Percentiles rank a stretch among this genome's conserved stretches.
Conservation (phyloP, 345 rosid species). For the Arabidopsis suecica region DNA sequence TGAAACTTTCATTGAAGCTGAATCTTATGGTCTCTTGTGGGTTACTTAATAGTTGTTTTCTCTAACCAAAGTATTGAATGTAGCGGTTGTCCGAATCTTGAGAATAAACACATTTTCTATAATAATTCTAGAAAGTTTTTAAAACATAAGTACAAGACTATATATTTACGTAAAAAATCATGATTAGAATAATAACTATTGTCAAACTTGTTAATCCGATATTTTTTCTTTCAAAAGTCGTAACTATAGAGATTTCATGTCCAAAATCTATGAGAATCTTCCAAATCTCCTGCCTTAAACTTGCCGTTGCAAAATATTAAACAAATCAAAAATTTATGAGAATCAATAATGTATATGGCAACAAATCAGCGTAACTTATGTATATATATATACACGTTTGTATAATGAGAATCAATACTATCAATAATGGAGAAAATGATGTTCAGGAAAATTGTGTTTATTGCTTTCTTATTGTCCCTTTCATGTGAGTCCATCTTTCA, state of each 20-base stretch:
- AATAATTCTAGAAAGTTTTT: not conserved
- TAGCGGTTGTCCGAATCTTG: not conserved
- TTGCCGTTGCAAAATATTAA: not conserved
- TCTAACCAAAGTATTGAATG: no score
- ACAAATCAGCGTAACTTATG: slow-evolving; percentile 5
- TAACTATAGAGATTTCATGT: not conserved
- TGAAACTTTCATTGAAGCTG: no score
- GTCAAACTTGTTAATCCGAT: not conserved
- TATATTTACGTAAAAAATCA: not conserved
- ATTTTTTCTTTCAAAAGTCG: not conserved
- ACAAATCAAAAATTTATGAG: not conserved
- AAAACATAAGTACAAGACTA: not conserved
- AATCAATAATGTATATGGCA: not conserved
- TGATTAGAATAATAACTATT: not conserved
- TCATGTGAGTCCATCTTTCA: slow-evolving; percentile 32
- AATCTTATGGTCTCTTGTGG: no score
- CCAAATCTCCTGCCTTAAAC: slow-evolving; percentile 6
- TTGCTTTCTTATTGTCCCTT: slow-evolving; percentile 21
- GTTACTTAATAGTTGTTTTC: no score
- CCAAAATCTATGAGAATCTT: slow-evolving; percentile 16
- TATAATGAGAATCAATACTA: not conserved
- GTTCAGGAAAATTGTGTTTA: slow-evolving; percentile 1
- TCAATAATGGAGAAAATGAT: not conserved
- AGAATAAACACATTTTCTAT: not conserved
- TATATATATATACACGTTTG: slow-evolving; percentile 10